Conservation (phyloP, 345 rosid genomes). For the Citrus trifoliata region DNA sequence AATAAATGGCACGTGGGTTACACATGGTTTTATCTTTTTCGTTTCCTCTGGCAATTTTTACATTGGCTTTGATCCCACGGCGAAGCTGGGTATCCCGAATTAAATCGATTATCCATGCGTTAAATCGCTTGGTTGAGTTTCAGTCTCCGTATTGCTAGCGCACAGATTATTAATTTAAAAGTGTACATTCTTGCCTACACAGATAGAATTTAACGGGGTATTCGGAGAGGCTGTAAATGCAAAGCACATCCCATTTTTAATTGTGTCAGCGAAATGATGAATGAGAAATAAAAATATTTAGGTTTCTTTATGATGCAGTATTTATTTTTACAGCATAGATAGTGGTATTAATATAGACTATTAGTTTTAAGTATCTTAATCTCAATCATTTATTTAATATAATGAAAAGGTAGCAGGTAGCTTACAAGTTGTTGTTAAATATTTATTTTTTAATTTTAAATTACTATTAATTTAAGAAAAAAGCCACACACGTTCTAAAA, state of each 20-base stretch:
- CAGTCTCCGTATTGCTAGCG: neutral
- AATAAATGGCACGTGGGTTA: neutral
- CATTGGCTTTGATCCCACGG: neutral
- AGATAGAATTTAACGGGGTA: neutral
- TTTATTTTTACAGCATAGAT: too few relatives aligned
- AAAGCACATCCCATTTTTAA: too few relatives aligned
- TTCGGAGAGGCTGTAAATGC: neutral
- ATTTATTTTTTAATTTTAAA: too few relatives aligned
- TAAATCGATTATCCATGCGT: neutral
- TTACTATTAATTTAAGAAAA: too few relatives aligned
- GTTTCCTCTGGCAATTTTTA: neutral
- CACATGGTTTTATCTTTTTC: neutral
- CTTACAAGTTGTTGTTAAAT: too few relatives aligned
- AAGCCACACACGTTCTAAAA: accelerated
- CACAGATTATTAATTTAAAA: too few relatives aligned
- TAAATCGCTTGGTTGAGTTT: neutral
- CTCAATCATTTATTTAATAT: too few relatives aligned
- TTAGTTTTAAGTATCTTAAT: too few relatives aligned
- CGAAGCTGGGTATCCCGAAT: neutral
- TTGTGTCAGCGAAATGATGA: too few relatives aligned
- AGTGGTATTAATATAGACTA: accelerated
- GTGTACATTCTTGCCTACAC: neutral
- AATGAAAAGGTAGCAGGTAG: too few relatives aligned
- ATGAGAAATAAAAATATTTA: too few relatives aligned
- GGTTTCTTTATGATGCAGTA: too few relatives aligned